These are phyloP conservation scores for Coniochaeta prunicola DNA, from an alignment of 2,329 filamentous ascomycete genomes.

Conservation along the genomic window DNA sequence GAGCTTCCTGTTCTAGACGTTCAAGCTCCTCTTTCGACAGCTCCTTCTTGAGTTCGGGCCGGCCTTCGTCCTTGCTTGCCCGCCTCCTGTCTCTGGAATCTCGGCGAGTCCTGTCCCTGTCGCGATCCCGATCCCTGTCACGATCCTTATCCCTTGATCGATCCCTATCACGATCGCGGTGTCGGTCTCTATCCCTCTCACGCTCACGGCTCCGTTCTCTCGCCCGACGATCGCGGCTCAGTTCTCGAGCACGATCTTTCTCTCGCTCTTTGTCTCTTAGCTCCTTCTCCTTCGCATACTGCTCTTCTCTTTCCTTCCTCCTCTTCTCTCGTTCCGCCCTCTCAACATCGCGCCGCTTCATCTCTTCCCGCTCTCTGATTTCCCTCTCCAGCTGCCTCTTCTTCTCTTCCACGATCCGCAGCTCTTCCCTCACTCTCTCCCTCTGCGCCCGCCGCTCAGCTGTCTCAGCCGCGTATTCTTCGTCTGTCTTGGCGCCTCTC, in stretches of 20 bases:
- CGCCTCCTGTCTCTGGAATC: slow-evolving; percentile 19
- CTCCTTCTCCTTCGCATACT: slow-evolving; percentile 19
- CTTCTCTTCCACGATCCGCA: slow-evolving; percentile 53
- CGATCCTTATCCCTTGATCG: neutral
- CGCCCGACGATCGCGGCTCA: slow-evolving; percentile 12
- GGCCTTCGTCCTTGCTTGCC: slow-evolving; percentile 21
- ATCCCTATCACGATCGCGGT: slow-evolving; percentile 15
- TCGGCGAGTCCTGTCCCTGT: neutral
- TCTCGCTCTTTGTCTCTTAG: slow-evolving; percentile 33
- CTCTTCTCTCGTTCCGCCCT: slow-evolving; percentile 23
- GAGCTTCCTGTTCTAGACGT: slow-evolving; percentile 48
- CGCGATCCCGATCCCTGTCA: slow-evolving; percentile 1
- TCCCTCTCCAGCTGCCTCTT: slow-evolving; percentile 51
- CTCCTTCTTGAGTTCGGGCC: slow-evolving; percentile 36
- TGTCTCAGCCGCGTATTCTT: slow-evolving; percentile 64
- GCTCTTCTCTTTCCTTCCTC: slow-evolving; percentile 25
- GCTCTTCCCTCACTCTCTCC: slow-evolving; percentile 52
- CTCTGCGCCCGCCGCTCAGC: slow-evolving; percentile 52
- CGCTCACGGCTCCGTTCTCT: slow-evolving; percentile 39
- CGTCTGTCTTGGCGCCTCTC: slow-evolving; percentile 65
- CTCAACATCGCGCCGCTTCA: slow-evolving; percentile 24
- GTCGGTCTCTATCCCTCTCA: slow-evolving; percentile 45
- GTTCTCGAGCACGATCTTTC: slow-evolving; percentile 16
- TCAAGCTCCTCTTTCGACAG: slow-evolving; percentile 52
- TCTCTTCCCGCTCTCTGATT: slow-evolving; percentile 40